phyloP scores from a whole-genome alignment of 78 protist genomes.

The Dictyostelium brefeldianum region DNA sequence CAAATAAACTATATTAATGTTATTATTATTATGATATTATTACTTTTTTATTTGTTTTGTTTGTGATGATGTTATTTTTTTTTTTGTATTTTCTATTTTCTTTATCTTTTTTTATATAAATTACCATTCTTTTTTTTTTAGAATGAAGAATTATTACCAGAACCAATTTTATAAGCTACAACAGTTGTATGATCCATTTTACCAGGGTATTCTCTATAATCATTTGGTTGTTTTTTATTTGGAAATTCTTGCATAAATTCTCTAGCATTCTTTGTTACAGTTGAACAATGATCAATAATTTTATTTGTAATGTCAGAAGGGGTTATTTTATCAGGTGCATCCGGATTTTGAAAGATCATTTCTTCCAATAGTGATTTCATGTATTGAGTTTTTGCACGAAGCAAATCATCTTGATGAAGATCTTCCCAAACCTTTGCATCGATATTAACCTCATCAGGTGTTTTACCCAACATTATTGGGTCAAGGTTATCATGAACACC shows the following conservation, averaged over 20 bases:
- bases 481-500: conserved; percentile 88
- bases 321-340: background rate
- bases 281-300: conserved; percentile 65
- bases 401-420: conserved; percentile 47
- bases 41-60: too few species aligned
- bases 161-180: conserved; percentile 56
- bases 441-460: conserved; percentile 32
- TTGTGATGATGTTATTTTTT: background rate
- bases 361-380: conserved; percentile 67
- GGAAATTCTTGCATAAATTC: conserved; percentile 76
- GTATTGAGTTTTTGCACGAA: conserved; percentile 36
- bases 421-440: conserved; percentile 64
- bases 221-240: conserved; percentile 75
- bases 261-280: conserved; percentile 41
- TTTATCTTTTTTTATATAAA: background rate
- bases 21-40: too few species aligned
- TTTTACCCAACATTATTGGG: conserved; percentile 78
- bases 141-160: background rate
- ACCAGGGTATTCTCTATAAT: conserved; percentile 82
- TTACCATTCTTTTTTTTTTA: background rate
- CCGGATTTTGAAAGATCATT: conserved; percentile 20
- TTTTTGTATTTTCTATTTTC: background rate
- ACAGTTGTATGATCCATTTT: conserved; percentile 88
- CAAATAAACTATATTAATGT: too few species aligned
- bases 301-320: conserved; percentile 66